Evolutionary conservation across 2,329 filamentous ascomycete species (phyloP).

Genomic region (Fusarium phyllophilum): DNA sequence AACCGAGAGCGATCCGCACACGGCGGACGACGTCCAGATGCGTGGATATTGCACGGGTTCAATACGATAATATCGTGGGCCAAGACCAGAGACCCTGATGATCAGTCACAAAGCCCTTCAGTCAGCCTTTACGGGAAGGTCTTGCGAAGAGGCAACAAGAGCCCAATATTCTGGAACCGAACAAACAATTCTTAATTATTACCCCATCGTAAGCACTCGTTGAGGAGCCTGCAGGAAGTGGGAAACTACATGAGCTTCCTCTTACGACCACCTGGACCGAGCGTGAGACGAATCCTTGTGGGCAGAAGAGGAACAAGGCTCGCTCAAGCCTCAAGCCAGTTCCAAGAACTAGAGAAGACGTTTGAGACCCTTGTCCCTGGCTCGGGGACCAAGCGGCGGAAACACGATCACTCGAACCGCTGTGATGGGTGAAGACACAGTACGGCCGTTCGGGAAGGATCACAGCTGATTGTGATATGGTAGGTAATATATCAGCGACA

Average conservation of each 20-base stretch:
- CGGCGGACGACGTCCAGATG: neutral
- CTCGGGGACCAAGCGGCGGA: neutral
- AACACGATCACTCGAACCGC: conserved; percentile 21
- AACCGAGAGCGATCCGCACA: conserved; percentile 16
- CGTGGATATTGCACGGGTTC: neutral
- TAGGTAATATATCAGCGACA: conserved; percentile 17
- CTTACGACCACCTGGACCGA: conserved; percentile 29
- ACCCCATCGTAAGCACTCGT: neutral
- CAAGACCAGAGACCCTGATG: neutral
- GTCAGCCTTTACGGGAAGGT: conserved; percentile 9
- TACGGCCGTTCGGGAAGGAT: conserved; percentile 16
- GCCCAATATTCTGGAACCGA: conserved; percentile 29
- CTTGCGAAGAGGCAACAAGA: conserved; percentile 17
- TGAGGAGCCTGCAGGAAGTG: conserved; percentile 1
- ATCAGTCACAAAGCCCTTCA: conserved; percentile 9
- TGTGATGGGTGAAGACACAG: neutral
- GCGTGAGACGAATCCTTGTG: conserved; percentile 18
- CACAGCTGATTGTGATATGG: neutral
- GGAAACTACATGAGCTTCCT: conserved; percentile 29
- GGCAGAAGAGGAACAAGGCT: neutral
- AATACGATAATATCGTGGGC: neutral
- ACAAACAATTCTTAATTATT: neutral
- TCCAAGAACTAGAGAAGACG: neutral
- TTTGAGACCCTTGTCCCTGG: conserved; percentile 22
- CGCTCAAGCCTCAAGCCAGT: conserved; percentile 14